These are phyloP conservation scores for Dendrocalamus sinicus DNA, from an alignment of 176 grass and related monocot species.

Conservation along the genomic window DNA sequence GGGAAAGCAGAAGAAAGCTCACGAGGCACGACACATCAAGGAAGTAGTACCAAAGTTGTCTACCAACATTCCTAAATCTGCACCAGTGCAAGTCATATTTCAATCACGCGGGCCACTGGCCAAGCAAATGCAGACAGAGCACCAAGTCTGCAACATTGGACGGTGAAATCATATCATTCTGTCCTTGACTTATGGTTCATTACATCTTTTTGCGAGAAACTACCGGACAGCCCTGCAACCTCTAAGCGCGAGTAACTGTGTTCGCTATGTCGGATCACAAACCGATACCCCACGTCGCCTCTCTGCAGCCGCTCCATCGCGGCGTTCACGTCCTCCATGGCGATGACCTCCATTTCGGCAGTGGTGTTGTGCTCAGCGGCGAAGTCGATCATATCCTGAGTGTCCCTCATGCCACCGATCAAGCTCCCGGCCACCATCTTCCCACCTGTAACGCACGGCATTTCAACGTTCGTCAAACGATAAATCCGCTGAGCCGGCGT, in stretches of 20 bases:
- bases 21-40: neutral
- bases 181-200: neutral
- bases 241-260: neutral
- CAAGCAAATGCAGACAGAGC: neutral
- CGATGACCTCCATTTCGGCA: slow-evolving; percentile 41
- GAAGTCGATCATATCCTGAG: slow-evolving; percentile 43
- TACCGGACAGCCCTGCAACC: neutral
- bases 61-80: neutral
- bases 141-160: neutral
- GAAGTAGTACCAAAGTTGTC: neutral
- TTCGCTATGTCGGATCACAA: slow-evolving; percentile 45
- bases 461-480: neutral
- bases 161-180: neutral
- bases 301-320: slow-evolving; percentile 41
- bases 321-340: slow-evolving; percentile 28
- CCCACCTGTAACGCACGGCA: slow-evolving; percentile 8
- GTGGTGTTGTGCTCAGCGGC: slow-evolving; percentile 30
- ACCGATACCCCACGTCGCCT: slow-evolving; percentile 45
- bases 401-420: slow-evolving; percentile 40
- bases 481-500: neutral
- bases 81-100: neutral
- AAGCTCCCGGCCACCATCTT: slow-evolving; percentile 41
- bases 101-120: neutral
- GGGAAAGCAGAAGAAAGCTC: neutral
- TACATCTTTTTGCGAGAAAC: neutral